Base-by-base conservation (phyloP, 2,329 filamentous ascomycete genomes). In the Diaporthe citriasiana region DNA sequence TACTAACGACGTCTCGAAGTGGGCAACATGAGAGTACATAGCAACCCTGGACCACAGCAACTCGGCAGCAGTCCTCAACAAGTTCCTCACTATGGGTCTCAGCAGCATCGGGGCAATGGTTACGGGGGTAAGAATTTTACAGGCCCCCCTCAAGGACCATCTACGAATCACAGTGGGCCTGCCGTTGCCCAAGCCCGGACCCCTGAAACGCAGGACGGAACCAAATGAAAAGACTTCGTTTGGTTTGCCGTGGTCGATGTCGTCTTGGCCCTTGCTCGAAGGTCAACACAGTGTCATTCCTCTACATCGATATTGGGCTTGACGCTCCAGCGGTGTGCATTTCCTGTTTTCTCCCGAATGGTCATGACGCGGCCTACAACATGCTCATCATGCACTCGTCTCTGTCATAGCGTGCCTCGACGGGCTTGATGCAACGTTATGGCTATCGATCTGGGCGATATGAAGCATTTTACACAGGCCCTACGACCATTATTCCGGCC, bases 21-120 rank as follows among this genome's bases (percentile, higher is more conserved):
- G 86, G 88, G 87, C 77, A 89, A 89, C 75, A 87, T 88, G 79
- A 89, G 91, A 78, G 88, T 87, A 70, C 93, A 92, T 81, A 88
- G 86, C 77, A 89, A 89, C 70, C 84, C 85, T 45, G 88, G 89
- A 70, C 86, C 88, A 51, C 90, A 91, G 77, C 92, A 92, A 76
- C 93, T 89, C 80, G 89, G 90, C 71, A 90, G 88, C 47, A 93
- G 91, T 78, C 91, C 91, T 68, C 91, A 92, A 76, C 90, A 92
- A 74, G 84, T 86, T 78, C 91, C 93, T 80, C 90, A 92, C 78
- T 92, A 90, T 79, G 87, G 87, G 2, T 87, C 87, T 51, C 88
- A 89, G 76, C 88, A 90, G 79, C 90, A 87, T 78, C 89, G 89
- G 77, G 88, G 86, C 77, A 88, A 87, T 80, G 89, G 85, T 73